These are phyloP conservation scores for Aspergillaceae sp. DNA, from an alignment of 2,329 filamentous ascomycete species.

Conservation along the genomic window DNA sequence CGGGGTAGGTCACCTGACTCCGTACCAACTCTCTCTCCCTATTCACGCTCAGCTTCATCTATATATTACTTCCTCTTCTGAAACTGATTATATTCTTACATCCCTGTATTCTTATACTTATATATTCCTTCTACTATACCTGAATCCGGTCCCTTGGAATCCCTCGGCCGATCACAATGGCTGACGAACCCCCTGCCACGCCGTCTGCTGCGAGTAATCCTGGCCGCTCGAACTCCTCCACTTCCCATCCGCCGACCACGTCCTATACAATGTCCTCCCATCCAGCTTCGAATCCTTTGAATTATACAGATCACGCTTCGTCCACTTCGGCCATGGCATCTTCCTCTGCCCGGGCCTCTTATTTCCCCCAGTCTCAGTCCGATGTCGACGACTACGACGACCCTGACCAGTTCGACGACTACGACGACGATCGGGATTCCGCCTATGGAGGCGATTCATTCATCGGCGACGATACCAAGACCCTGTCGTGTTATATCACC, in stretches of 20 bases:
- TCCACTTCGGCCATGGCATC: not conserved
- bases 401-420: not conserved
- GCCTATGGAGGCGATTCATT: slow-evolving; percentile 13
- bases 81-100: too few relatives aligned
- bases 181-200: not conserved
- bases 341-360: too few relatives aligned
- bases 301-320: not conserved
- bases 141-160: too few relatives aligned
- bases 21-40: too few relatives aligned
- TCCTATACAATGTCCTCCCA: too few relatives aligned
- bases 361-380: too few relatives aligned
- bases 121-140: too few relatives aligned
- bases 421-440: slow-evolving; percentile 8
- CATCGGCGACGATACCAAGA: slow-evolving; percentile 18
- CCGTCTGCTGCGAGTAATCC: not conserved
- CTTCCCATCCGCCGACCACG: not conserved
- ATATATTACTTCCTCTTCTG: too few relatives aligned
- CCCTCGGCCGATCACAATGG: not conserved
- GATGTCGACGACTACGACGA: not conserved
- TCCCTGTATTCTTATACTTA: too few relatives aligned
- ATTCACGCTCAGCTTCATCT: too few relatives aligned
- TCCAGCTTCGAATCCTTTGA: too few relatives aligned
- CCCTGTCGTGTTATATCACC: slow-evolving; percentile 19
- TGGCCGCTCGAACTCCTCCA: not conserved
- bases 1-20: too few relatives aligned